Evolutionary conservation across 768 basidiomycete genomes (phyloP).

Genomic region (Russula compacta): DNA sequence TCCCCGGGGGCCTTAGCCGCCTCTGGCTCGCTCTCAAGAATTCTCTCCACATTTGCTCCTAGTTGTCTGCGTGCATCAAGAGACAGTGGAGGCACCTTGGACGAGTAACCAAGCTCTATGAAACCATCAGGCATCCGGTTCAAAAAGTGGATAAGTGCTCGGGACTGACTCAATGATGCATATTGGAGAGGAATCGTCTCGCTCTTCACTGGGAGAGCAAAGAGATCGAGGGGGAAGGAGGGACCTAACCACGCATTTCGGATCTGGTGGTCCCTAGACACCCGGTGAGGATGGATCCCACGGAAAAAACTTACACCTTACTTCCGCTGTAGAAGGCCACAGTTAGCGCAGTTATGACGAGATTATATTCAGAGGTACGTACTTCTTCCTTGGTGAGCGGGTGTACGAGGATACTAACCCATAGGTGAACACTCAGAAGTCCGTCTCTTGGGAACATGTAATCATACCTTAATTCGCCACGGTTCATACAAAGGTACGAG

Average conservation of each 20-base stretch:
- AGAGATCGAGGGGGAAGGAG: slow-evolving; percentile 57
- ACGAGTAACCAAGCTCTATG: slow-evolving; percentile 64
- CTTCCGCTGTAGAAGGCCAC: slow-evolving; percentile 23
- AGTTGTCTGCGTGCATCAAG: slow-evolving; percentile 53
- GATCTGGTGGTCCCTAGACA: slow-evolving; percentile 55
- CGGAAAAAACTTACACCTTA: slow-evolving; percentile 26
- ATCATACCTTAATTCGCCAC: slow-evolving; percentile 55
- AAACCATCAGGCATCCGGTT: not conserved
- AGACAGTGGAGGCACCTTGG: slow-evolving; percentile 37
- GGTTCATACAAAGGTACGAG: slow-evolving; percentile 62
- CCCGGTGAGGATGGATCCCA: not conserved
- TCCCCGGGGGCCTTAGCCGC: slow-evolving; percentile 44
- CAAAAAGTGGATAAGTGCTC: not conserved
- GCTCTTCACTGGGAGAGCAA: slow-evolving; percentile 40
- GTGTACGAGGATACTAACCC: slow-evolving; percentile 58
- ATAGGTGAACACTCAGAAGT: not conserved
- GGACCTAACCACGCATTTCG: slow-evolving; percentile 69
- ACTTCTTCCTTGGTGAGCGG: slow-evolving; percentile 67
- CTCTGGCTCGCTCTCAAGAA: slow-evolving; percentile 50
- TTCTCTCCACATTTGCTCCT: slow-evolving; percentile 51
- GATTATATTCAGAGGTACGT: slow-evolving; percentile 20
- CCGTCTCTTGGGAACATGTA: not conserved
- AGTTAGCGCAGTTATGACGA: not conserved
- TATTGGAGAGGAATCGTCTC: slow-evolving; percentile 62
- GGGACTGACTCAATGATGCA: slow-evolving; percentile 31